A percentile compares a stretch with the other conserved stretches of the same genome.
phyloP scores from a whole-genome alignment of 1,284 basidiomycete species.

The Singerocomus inundabilis region DNA sequence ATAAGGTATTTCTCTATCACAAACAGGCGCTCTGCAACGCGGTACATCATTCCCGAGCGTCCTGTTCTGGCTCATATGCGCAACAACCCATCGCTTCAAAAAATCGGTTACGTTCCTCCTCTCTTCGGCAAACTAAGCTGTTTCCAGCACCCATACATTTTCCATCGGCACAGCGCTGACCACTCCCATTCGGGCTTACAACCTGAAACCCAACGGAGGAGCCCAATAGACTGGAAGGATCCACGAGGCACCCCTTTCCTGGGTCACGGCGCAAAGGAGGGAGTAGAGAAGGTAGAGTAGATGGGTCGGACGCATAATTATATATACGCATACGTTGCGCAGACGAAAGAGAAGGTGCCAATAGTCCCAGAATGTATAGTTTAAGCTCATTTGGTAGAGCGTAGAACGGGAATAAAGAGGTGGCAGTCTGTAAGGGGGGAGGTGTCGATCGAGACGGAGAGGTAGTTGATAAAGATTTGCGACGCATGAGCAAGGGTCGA shows the following conservation, averaged over 20 bases:
- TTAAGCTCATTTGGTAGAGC: constrained; percentile 60
- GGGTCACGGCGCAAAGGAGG: constrained; percentile 31
- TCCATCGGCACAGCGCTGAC: constrained; percentile 32
- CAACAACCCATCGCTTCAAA: constrained; percentile 47
- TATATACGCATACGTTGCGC: constrained; percentile 57
- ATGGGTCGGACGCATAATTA: constrained; percentile 49
- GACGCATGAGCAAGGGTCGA: constrained; percentile 46
- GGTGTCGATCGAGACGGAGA: constrained; percentile 11
- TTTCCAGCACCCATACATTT: constrained; percentile 38
- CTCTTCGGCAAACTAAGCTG: constrained; percentile 40
- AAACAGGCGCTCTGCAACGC: neutral
- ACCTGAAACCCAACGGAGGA: constrained; percentile 11
- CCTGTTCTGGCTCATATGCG: constrained; percentile 41
- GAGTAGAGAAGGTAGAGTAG: constrained; percentile 55
- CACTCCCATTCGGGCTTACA: constrained; percentile 6
- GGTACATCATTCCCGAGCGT: constrained; percentile 4
- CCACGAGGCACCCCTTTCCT: constrained; percentile 32
- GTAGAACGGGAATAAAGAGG: constrained; percentile 38
- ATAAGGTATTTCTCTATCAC: neutral
- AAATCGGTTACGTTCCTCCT: constrained; percentile 44
- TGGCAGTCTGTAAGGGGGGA: constrained; percentile 21
- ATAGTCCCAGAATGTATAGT: constrained; percentile 53
- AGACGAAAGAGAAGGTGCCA: constrained; percentile 57
- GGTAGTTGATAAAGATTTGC: constrained; percentile 13
- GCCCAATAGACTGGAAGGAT: constrained; percentile 34